Percentiles rank a stretch among this genome's conserved stretches.
phyloP scores from a whole-genome alignment of 2,329 filamentous ascomycete genomes.

The Aphanoascus verrucosus region DNA sequence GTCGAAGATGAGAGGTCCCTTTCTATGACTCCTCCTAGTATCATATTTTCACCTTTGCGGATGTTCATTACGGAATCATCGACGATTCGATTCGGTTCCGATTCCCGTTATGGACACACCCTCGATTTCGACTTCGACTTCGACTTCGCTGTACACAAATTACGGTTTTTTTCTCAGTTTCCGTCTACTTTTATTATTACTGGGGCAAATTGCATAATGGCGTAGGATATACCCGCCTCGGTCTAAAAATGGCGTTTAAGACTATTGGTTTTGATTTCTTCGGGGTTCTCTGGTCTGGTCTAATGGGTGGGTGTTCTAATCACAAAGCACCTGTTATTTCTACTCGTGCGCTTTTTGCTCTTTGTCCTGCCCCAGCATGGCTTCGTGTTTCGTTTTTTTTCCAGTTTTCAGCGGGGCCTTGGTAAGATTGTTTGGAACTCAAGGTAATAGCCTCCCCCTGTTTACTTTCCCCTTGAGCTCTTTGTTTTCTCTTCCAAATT shows the following conservation, averaged over 20 bases:
- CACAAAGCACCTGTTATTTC: background rate
- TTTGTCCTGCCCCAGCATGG: background rate
- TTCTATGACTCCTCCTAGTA: background rate
- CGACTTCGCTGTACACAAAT: slow-evolving; percentile 18
- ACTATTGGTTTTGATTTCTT: slow-evolving; percentile 10
- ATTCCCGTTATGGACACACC: slow-evolving; percentile 7
- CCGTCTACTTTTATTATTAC: slow-evolving; percentile 13
- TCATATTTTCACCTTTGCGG: background rate
- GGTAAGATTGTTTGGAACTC: background rate
- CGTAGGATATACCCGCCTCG: slow-evolving; percentile 41
- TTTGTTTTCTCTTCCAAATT: background rate
- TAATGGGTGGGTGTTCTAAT: slow-evolving; percentile 4
- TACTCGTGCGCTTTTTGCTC: background rate
- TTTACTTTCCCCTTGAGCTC: background rate
- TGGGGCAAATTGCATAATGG: slow-evolving; percentile 31
- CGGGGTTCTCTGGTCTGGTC: slow-evolving; percentile 2
- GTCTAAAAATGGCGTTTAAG: slow-evolving; percentile 16
- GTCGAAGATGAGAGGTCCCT: background rate
- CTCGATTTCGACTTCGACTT: slow-evolving; percentile 8
- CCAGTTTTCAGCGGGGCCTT: background rate
- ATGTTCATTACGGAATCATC: slow-evolving; percentile 5
- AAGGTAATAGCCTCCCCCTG: slow-evolving; percentile 1
- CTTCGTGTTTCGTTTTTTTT: background rate
- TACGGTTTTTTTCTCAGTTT: slow-evolving; percentile 16
- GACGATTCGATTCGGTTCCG: too few relatives aligned